Evolutionary conservation across 116 monocot genomes (phyloP).

Genomic region (Papilionanthe hybrid): DNA sequence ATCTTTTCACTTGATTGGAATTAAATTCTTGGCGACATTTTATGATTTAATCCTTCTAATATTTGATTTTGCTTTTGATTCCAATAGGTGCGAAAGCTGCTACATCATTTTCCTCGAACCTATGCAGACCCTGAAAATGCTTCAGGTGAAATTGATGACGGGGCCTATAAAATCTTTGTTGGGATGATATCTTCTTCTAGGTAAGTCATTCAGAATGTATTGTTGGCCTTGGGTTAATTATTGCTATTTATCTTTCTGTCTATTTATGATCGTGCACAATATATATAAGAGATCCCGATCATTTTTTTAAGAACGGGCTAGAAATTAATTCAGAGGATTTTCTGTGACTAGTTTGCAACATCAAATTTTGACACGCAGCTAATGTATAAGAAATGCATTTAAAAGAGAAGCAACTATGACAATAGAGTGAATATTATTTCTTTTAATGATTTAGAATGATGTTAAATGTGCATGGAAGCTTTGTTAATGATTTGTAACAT

Average conservation of each 20-base stretch:
- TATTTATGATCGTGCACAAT: background rate
- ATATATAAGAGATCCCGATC: background rate
- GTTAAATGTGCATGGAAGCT: background rate
- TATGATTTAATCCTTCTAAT: background rate
- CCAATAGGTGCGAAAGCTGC: constrained; percentile 79
- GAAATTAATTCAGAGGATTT: background rate
- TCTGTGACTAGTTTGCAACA: background rate
- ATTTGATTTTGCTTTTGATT: constrained; percentile 10
- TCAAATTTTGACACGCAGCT: background rate
- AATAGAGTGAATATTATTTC: background rate
- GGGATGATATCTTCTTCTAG: constrained; percentile 78
- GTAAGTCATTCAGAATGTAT: constrained; percentile 24
- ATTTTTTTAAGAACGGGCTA: background rate
- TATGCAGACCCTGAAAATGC: constrained; percentile 83
- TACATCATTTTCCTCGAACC: constrained; percentile 92
- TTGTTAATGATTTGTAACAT: too few species aligned
- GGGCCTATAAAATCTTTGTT: constrained; percentile 67
- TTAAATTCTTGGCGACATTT: background rate
- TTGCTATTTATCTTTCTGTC: background rate
- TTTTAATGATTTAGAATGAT: background rate
- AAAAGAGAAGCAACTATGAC: background rate
- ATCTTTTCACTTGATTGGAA: background rate
- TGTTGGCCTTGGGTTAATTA: background rate
- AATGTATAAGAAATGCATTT: background rate
- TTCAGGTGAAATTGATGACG: constrained; percentile 50